These are phyloP conservation scores for Penicillium lagena DNA, from an alignment of 495 filamentous ascomycete genomes.

Conservation along the genomic window DNA sequence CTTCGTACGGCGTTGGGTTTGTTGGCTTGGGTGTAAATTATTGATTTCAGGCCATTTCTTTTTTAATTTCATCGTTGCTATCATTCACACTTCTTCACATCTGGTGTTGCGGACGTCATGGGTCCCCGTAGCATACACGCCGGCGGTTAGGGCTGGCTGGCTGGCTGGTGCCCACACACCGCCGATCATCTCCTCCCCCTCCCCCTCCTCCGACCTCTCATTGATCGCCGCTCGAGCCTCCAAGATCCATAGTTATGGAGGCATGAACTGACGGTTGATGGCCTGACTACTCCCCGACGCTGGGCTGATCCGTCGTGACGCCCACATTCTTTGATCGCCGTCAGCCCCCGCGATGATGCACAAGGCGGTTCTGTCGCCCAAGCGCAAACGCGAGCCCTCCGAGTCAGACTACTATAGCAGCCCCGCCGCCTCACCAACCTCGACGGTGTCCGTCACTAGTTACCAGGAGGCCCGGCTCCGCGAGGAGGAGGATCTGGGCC, in stretches of 20 bases:
- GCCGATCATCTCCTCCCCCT: too few species aligned
- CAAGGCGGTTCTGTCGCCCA: slow-evolving; percentile 23
- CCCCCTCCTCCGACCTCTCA: too few species aligned
- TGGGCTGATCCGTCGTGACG: slow-evolving; percentile 15
- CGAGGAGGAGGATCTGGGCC: slow-evolving; percentile 29
- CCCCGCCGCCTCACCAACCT: slow-evolving; percentile 32
- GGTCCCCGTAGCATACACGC: too few species aligned
- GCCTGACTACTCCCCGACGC: neutral
- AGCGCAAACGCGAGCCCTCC: slow-evolving; percentile 35
- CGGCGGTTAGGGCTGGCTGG: too few species aligned
- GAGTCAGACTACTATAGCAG: slow-evolving; percentile 26
- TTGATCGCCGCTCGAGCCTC: too few species aligned
- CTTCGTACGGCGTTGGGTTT: slow-evolving; percentile 40
- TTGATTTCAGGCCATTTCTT: slow-evolving; percentile 22
- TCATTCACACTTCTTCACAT: neutral
- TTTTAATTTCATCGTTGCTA: slow-evolving; percentile 2
- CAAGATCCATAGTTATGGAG: neutral
- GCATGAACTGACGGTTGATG: slow-evolving; percentile 1
- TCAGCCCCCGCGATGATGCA: slow-evolving; percentile 30
- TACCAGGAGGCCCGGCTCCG: slow-evolving; percentile 27
- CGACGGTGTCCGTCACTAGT: slow-evolving; percentile 25
- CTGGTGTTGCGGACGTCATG: too few species aligned
- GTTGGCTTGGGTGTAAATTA: slow-evolving; percentile 44
- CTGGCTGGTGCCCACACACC: too few species aligned
- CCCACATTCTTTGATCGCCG: slow-evolving; percentile 12